A percentile compares a stretch with the other conserved stretches of the same genome.
Evolutionary conservation across 805 yeast genomes (phyloP).

Genomic region (Starmerella etchellsii): DNA sequence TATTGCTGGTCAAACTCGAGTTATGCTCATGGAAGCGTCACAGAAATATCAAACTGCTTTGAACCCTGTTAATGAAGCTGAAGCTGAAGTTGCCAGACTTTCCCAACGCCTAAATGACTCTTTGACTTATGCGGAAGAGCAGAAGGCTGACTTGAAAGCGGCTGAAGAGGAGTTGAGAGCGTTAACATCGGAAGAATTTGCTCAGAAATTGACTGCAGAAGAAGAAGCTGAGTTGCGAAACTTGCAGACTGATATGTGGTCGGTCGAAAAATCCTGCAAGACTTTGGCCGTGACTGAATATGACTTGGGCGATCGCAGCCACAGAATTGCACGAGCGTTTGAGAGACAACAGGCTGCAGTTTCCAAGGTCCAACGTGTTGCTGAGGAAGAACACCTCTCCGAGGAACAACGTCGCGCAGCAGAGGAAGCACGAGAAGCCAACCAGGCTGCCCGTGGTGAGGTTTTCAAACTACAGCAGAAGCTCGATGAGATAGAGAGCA

Average conservation of each 20-base stretch:
- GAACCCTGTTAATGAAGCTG: background rate
- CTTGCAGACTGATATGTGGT: background rate
- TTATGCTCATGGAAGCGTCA: background rate
- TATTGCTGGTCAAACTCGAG: background rate
- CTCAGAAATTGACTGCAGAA: background rate
- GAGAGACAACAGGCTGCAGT: background rate
- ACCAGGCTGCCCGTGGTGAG: slow-evolving; percentile 1
- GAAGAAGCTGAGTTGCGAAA: background rate
- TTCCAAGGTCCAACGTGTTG: background rate
- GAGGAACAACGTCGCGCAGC: background rate
- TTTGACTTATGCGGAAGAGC: too few species aligned
- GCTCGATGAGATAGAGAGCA: background rate
- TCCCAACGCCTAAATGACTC: too few species aligned
- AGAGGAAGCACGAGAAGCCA: slow-evolving; percentile 1
- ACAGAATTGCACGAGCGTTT: background rate
- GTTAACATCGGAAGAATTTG: background rate
- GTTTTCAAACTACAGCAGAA: background rate
- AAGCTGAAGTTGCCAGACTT: background rate
- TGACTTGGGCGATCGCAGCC: background rate
- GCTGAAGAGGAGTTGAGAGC: background rate
- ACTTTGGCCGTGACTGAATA: background rate
- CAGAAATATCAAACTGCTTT: background rate
- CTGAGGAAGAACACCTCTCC: background rate
- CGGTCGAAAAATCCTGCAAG: background rate
- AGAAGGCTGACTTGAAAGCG: background rate